Evolutionary conservation across 1,284 basidiomycete species (phyloP).

Genomic region (Apiotrichum akiyoshidainum): DNA sequence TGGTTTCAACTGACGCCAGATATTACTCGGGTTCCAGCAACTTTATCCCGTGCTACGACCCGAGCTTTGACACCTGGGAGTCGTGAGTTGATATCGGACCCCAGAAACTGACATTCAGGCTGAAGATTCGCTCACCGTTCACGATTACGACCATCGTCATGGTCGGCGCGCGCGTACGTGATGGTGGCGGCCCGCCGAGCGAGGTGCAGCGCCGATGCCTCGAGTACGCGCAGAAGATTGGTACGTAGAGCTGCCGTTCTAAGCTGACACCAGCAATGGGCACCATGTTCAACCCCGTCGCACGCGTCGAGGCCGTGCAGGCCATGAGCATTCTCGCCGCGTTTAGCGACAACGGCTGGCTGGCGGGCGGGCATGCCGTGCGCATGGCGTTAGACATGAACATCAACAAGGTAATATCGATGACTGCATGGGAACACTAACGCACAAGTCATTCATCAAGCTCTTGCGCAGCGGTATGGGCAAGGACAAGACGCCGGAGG

Average conservation of each 20-base stretch:
- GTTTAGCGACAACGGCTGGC: slow-evolving; percentile 88
- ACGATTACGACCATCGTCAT: slow-evolving; percentile 72
- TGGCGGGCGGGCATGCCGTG: slow-evolving; percentile 82
- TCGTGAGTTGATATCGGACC: slow-evolving; percentile 25
- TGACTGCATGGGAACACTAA: no score
- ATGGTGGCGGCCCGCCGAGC: slow-evolving; percentile 63
- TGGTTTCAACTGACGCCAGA: slow-evolving; percentile 4
- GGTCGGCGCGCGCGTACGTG: slow-evolving; percentile 79
- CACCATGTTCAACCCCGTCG: slow-evolving; percentile 78
- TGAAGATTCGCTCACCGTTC: slow-evolving; percentile 48
- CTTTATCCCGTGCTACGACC: slow-evolving; percentile 82
- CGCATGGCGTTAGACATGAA: slow-evolving; percentile 89
- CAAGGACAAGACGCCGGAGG: slow-evolving; percentile 57
- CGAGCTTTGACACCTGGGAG: slow-evolving; percentile 71
- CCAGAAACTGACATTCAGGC: slow-evolving; percentile 10
- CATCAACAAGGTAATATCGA: no score
- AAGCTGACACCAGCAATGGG: slow-evolving; percentile 58
- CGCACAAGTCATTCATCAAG: slow-evolving; percentile 73
- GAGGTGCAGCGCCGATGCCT: slow-evolving; percentile 39
- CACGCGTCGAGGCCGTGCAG: slow-evolving; percentile 77
- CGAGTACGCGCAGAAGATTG: slow-evolving; percentile 75
- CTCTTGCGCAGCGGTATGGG: slow-evolving; percentile 71
- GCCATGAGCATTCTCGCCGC: slow-evolving; percentile 85
- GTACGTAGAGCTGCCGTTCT: not conserved
- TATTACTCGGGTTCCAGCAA: slow-evolving; percentile 82